A percentile compares a stretch with the other conserved stretches of the same genome.
Conservation (phyloP, 164 flowering plant genomes). For the Annona squamosa region DNA sequence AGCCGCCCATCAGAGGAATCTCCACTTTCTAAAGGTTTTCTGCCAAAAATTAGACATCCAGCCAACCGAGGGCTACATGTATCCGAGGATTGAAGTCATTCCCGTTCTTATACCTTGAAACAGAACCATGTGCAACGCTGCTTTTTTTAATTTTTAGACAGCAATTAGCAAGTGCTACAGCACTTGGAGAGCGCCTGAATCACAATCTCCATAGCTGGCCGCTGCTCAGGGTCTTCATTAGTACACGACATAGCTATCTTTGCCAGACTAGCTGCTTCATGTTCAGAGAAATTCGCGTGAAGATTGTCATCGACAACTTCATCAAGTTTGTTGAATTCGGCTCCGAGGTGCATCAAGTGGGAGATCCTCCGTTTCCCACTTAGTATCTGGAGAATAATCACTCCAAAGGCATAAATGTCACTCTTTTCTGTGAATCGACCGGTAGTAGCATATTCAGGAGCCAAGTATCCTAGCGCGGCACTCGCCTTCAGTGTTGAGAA, state of each 20-base stretch:
- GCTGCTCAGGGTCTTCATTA: constrained; percentile 50
- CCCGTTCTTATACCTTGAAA: too few species aligned
- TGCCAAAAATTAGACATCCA: background rate
- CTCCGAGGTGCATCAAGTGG: constrained; percentile 32
- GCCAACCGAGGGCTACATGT: background rate
- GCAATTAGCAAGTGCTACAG: background rate
- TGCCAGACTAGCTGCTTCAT: constrained; percentile 58
- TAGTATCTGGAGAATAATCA: constrained; percentile 66
- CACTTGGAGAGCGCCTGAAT: constrained; percentile 43
- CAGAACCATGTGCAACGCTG: too few species aligned
- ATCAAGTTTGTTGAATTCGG: constrained; percentile 42
- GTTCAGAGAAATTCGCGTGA: constrained; percentile 42
- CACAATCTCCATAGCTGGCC: constrained; percentile 61
- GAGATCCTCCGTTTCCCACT: constrained; percentile 53
- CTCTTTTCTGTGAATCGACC: constrained; percentile 90
- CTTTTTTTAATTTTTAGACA: background rate
- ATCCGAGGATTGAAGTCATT: background rate
- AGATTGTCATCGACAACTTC: constrained; percentile 68
- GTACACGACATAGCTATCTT: constrained; percentile 63
- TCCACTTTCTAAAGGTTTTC: background rate
- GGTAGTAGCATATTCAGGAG: constrained; percentile 85
- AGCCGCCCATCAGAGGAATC: background rate
- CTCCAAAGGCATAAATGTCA: constrained; percentile 88
- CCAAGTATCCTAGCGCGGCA: constrained; percentile 96
- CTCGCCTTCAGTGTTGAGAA: constrained; percentile 80